Evolutionary conservation across 805 yeast species (phyloP), one percentile per base, ranked within the genome.

Genomic region (Pichia eremophila): DNA sequence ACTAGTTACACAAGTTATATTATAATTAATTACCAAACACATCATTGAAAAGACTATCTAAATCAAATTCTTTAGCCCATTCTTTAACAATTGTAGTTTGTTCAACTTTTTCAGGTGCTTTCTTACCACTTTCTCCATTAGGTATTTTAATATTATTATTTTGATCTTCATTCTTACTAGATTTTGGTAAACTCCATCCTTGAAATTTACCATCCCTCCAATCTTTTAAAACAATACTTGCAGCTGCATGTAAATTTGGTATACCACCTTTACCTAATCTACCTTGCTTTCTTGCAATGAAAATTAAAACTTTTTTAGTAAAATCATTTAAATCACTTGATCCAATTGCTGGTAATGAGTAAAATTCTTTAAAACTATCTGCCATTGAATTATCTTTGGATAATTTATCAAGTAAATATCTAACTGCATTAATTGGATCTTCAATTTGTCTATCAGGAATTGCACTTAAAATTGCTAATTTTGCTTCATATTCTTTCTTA

Each of bases 201-300:
- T 83, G 67, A 58, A 93, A 80, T 63, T 93, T 79, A 50, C 99
- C 99, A 65, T 90, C 97, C 68, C 96, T 81, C 98, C 98, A 93
- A 68, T 93, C 99, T 58, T 78, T 87, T 61, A 93, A 72, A 12
- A 93, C 83, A 36, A 85, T 73, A 58, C 77, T 64, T 36, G 95
- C 96, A 9, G 98, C 95, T 54, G 90, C 75, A 50, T 79, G 83
- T 53, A 93, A 65, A 64, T 93, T 89, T 48, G 98, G 96, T 50
- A 93, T 68, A 61, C 99, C 99, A 40, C 96, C 96, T 60, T 78
- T 84, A 44, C 95, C 88, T 53, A 93, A 72, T 66, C 97, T 78
- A 49, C 99, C 99, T 65, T 88, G 81, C 57, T 81, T 78, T 65
- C 99, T 82, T 27, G 98, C 96, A 51, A 93, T 83, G 58, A 89